phyloP scores from a whole-genome alignment of 2,329 filamentous ascomycete genomes.

The Paracamarosporium sp. region DNA sequence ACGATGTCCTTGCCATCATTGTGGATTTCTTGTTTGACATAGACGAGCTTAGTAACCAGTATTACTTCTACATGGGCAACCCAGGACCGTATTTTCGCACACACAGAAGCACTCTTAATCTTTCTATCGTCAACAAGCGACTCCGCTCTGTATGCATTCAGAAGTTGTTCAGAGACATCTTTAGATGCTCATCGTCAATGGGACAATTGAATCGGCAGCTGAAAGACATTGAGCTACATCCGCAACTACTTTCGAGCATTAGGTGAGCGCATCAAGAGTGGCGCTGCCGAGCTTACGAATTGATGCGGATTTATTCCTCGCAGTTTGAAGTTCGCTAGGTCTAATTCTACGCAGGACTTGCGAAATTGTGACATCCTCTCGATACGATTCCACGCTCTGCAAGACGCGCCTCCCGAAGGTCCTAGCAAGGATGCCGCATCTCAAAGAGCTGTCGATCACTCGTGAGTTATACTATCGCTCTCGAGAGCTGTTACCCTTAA shows the following conservation, averaged over 20 bases:
- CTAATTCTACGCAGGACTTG: background rate
- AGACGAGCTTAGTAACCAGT: background rate
- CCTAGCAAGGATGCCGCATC: background rate
- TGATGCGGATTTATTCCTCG: no score
- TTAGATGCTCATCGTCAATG: background rate
- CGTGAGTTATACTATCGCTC: no score
- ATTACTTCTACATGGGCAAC: background rate
- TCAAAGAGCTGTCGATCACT: background rate
- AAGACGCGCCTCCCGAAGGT: background rate
- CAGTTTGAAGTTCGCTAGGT: no score
- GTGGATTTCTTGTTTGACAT: conserved; percentile 1
- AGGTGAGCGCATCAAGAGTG: background rate
- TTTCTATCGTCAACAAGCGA: background rate
- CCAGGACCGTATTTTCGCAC: background rate
- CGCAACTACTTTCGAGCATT: background rate
- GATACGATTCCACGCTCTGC: background rate
- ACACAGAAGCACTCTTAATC: background rate
- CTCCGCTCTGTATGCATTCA: conserved; percentile 2
- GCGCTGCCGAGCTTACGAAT: no score
- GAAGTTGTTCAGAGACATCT: conserved; percentile 1
- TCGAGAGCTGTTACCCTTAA: no score
- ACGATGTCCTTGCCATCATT: conserved; percentile 5
- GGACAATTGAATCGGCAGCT: background rate
- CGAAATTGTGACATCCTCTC: background rate
- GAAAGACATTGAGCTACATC: conserved; percentile 1